Percentiles rank a stretch among this genome's conserved stretches.
These are phyloP conservation scores for Pyropia haitanensis DNA, from an alignment of 23 red algal genomes.

Conservation along the genomic window DNA sequence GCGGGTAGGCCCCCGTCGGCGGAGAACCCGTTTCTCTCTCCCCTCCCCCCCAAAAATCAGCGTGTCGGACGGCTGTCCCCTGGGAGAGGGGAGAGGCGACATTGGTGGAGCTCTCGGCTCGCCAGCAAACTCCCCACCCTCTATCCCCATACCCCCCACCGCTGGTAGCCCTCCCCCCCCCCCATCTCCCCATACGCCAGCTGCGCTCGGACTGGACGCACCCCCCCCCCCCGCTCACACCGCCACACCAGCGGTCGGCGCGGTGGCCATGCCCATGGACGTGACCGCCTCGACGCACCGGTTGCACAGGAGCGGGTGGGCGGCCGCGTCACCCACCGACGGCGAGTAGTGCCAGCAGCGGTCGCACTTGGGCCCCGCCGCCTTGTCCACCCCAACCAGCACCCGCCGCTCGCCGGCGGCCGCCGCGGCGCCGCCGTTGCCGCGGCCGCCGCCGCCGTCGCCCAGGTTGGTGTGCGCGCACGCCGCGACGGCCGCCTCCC, in stretches of 20 bases:
- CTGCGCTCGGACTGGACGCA: no score
- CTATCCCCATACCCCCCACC: no score
- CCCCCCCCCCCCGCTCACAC: no score
- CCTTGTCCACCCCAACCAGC: constrained; percentile 50
- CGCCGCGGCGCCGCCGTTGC: neutral
- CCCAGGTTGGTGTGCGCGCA: constrained; percentile 25
- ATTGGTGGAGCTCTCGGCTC: no score
- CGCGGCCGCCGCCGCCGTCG: constrained; percentile 8
- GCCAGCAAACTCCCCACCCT: no score
- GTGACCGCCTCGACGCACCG: constrained; percentile 46
- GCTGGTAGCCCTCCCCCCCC: no score
- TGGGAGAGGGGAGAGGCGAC: no score
- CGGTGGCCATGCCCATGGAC: constrained; percentile 22
- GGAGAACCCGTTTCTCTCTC: no score
- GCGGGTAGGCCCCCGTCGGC: no score
- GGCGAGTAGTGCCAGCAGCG: constrained; percentile 85
- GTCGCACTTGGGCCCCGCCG: constrained; percentile 65
- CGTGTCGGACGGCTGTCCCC: no score
- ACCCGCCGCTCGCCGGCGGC: constrained; percentile 5
- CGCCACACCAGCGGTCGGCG: neutral
- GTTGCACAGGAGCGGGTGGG: constrained; percentile 34
- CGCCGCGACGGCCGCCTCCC: constrained; percentile 5
- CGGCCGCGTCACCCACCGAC: constrained; percentile 23
- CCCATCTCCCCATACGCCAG: no score
- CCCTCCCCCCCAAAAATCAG: no score